phyloP scores from a whole-genome alignment of 73 alveolate genomes.

The Paramecium octaurelia region DNA sequence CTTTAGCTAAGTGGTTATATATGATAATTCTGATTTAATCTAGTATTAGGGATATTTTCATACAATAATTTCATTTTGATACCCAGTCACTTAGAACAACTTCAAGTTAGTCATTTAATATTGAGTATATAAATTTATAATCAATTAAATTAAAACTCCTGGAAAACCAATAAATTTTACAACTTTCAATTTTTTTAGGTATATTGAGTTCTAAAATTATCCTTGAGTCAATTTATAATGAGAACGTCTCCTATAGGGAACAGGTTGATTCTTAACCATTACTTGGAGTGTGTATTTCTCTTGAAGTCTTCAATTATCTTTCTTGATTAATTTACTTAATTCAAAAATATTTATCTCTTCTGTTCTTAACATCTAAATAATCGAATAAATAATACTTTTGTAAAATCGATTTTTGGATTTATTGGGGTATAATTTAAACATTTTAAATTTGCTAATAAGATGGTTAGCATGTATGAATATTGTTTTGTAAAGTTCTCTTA shows the following conservation, averaged over 20 bases:
- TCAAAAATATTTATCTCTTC: neutral
- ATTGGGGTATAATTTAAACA: conserved; percentile 3
- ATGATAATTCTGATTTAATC: neutral
- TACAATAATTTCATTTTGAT: neutral
- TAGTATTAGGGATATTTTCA: neutral
- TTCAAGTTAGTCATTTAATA: neutral
- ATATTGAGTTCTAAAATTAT: too few species aligned
- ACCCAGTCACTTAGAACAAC: neutral
- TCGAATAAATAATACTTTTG: neutral
- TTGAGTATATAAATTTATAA: neutral
- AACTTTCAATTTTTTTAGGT: neutral
- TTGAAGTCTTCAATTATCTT: neutral
- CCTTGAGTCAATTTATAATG: too few species aligned
- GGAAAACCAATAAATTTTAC: neutral
- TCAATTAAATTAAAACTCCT: neutral
- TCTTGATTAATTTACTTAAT: neutral
- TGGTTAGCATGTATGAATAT: neutral
- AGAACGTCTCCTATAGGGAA: neutral
- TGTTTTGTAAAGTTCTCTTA: neutral
- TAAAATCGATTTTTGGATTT: neutral
- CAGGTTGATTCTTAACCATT: neutral
- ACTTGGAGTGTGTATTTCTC: neutral
- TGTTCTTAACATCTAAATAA: neutral
- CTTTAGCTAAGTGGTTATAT: neutral
- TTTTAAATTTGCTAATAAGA: neutral